Base-by-base conservation (phyloP, 2,329 filamentous ascomycete genomes). In the Botrytis elliptica region DNA sequence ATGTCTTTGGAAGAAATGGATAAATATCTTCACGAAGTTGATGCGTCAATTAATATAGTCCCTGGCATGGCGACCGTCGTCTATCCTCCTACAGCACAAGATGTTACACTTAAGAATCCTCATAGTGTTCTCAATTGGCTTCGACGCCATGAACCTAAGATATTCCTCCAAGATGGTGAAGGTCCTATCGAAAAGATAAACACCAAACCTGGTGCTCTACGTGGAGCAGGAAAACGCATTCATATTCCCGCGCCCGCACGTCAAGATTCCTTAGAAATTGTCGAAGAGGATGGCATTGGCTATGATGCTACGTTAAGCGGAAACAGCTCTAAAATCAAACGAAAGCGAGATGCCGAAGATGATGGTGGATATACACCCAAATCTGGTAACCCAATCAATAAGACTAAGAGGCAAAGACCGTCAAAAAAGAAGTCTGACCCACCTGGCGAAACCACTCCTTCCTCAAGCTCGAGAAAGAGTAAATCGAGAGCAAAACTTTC, bases 111-210 rank as follows among this genome's bases (percentile, higher is more conserved):
- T 38, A 88, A 88, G 70, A 98, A 98, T 81, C 94, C 95, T 0
- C 93, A 94, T 60, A 97, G 93, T 74, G 95, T 97, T 4, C 97
- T 97, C 84, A 98, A 97, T 82, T 99, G 96, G 96, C 88, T 99
- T 20, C 89, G 93, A 76, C 91, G 93, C 80, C 88, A 97, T 82
- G 91, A 93, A 74, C 93, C 94, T 4, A 91, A 95, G 82, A 91
- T 94, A 67, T 95, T 97, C 84, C 84, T 97, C 33, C 92, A 97
- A 81, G 83, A 83, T 66, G 82, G 81, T 36, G 80, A 81, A 77
- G 79, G 79, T 38, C 81, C 82, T 77, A n/a, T 42, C 2, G 81
- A 85, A 74, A 86, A 86, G 78, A 83, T 83, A 40, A 82, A 82
- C 59, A 82, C 82, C 44, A 82, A 80, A 60, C 80, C 80, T 14